phyloP scores from a whole-genome alignment of 2,329 filamentous ascomycete species.

The Fusarium cicatricum region DNA sequence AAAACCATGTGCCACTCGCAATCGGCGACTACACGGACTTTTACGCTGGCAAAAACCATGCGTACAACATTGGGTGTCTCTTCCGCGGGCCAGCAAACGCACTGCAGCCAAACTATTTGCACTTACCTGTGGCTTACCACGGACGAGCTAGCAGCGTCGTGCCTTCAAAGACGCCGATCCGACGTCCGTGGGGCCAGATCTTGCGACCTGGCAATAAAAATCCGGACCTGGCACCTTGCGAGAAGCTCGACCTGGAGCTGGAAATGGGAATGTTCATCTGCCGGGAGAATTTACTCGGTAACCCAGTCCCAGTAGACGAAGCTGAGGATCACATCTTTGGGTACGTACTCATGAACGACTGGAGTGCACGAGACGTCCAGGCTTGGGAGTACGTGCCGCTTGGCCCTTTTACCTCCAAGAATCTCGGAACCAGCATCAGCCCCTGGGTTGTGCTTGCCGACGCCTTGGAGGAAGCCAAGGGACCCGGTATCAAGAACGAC shows the following conservation, averaged over 20 bases:
- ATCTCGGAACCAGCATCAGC: constrained; percentile 66
- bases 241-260: constrained; percentile 76
- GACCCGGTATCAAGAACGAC: constrained; percentile 44
- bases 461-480: constrained; percentile 54
- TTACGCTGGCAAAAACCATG: constrained; percentile 82
- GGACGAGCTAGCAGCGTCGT: constrained; percentile 80
- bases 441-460: constrained; percentile 70
- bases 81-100: constrained; percentile 79
- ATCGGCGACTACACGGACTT: constrained; percentile 90
- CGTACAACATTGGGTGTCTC: constrained; percentile 72
- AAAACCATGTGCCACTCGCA: constrained; percentile 75
- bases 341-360: constrained; percentile 70
- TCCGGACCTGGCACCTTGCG: constrained; percentile 66
- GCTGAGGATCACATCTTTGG: constrained; percentile 79
- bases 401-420: constrained; percentile 70
- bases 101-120: constrained; percentile 81
- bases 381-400: constrained; percentile 68
- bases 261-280: constrained; percentile 81
- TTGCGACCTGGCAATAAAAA: constrained; percentile 56
- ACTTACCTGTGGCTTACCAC: constrained; percentile 83
- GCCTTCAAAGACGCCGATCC: constrained; percentile 75
- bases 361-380: constrained; percentile 70
- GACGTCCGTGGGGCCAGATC: constrained; percentile 78
- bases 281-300: constrained; percentile 71
- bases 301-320: constrained; percentile 69